A percentile compares a stretch with the other conserved stretches of the same genome.
These are phyloP conservation scores for Elsinoe necatrix DNA, from an alignment of 2,329 filamentous ascomycete genomes.

Conservation along the genomic window DNA sequence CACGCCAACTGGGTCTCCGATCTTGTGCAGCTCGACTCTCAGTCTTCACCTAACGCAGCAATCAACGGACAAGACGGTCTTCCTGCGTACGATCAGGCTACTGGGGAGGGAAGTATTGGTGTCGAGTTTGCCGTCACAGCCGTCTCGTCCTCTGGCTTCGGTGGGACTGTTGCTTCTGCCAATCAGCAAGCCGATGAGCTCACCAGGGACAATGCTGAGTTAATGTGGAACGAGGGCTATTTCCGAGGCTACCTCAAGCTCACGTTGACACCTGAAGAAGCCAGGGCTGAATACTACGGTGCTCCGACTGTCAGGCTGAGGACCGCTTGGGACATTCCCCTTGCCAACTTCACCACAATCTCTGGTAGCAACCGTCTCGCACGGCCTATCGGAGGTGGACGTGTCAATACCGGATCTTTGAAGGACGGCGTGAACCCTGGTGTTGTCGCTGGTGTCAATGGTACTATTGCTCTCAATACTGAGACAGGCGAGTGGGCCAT, in stretches of 20 bases:
- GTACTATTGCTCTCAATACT: conserved; percentile 31
- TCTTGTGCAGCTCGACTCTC: conserved; percentile 39
- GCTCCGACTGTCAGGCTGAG: conserved; percentile 49
- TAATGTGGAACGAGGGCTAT: conserved; percentile 64
- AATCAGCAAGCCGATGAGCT: conserved; percentile 39
- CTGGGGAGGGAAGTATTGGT: conserved; percentile 36
- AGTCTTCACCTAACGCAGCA: conserved; percentile 3
- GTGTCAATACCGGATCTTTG: conserved; percentile 48
- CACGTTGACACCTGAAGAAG: conserved; percentile 44
- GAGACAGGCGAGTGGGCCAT: conserved; percentile 24
- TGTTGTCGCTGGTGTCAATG: conserved; percentile 19
- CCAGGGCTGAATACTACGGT: conserved; percentile 56
- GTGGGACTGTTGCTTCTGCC: conserved; percentile 45
- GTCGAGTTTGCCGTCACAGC: conserved; percentile 55
- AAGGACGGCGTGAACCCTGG: conserved; percentile 32
- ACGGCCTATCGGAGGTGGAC: conserved; percentile 39
- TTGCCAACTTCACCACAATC: conserved; percentile 60
- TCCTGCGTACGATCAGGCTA: conserved; percentile 25
- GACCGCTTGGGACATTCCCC: conserved; percentile 53
- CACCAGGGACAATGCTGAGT: conserved; percentile 46
- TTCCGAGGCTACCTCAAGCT: conserved; percentile 65
- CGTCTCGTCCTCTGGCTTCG: conserved; percentile 51
- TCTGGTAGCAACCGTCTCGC: conserved; percentile 50
- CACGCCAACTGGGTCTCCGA: conserved; percentile 53
- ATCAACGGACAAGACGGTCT: conserved; percentile 24